phyloP scores from a whole-genome alignment of 257 asterid species.

The Galeopsis tetrahit region DNA sequence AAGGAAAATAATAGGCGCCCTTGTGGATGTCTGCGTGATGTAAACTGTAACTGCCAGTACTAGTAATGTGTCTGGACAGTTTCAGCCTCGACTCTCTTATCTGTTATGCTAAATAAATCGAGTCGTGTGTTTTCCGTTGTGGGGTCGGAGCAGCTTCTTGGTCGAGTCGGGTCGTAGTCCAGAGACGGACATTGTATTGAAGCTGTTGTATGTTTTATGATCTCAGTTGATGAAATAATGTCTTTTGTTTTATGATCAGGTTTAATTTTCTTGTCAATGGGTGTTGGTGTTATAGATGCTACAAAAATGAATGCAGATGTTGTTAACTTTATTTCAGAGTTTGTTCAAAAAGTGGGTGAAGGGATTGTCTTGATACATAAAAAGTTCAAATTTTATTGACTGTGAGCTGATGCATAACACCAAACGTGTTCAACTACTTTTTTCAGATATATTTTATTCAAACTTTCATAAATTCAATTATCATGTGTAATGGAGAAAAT shows the following conservation, averaged over 20 bases:
- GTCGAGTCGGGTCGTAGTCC: background rate
- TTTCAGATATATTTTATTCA: too few relatives aligned
- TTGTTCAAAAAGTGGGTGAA: background rate
- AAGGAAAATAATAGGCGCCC: slow-evolving; percentile 22
- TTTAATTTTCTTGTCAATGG: background rate
- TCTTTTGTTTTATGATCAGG: background rate
- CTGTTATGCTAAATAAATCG: background rate
- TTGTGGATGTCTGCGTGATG: slow-evolving; percentile 22
- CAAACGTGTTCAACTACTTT: too few relatives aligned
- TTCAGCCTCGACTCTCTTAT: background rate
- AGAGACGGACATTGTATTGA: background rate
- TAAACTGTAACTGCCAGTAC: slow-evolving; percentile 4
- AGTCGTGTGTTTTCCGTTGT: background rate
- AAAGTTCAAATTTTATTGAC: background rate
- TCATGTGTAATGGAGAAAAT: too few relatives aligned
- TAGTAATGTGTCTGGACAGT: background rate
- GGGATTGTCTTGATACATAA: background rate
- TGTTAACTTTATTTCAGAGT: background rate
- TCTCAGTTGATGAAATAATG: background rate
- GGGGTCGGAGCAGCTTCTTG: background rate
- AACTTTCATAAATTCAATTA: too few relatives aligned
- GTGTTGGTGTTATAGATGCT: background rate
- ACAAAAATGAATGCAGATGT: background rate
- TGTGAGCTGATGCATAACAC: background rate
- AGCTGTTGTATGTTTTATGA: background rate